These are phyloP conservation scores for Aurantiochytrium sp. DNA, from an alignment of 108 stramenopile genomes.

Conservation along the genomic window DNA sequence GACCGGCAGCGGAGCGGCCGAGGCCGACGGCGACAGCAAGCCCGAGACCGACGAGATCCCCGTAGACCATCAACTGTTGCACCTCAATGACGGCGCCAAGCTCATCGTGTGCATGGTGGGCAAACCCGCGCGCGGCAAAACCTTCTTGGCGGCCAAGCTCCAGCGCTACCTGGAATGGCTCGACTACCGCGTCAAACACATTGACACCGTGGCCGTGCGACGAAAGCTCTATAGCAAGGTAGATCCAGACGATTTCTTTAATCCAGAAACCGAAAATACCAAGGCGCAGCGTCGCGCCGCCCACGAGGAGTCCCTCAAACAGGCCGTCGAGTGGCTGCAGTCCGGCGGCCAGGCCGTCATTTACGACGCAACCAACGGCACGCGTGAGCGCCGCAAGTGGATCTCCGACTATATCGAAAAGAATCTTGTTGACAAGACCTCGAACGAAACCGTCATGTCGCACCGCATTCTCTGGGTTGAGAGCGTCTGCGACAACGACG, in stretches of 20 bases:
- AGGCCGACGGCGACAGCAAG: not conserved
- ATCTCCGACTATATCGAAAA: constrained; percentile 24
- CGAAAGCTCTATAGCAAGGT: constrained; percentile 26
- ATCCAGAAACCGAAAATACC: constrained; percentile 69
- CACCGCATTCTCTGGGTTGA: constrained; percentile 83
- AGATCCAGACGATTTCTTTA: constrained; percentile 67
- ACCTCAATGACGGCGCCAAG: constrained; percentile 24
- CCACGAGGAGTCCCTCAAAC: constrained; percentile 71
- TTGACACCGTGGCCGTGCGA: constrained; percentile 36
- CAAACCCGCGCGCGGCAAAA: constrained; percentile 91
- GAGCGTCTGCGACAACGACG: constrained; percentile 72
- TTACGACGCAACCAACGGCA: constrained; percentile 90
- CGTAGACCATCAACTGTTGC: not conserved
- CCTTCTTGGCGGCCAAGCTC: constrained; percentile 86
- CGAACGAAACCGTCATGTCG: not conserved
- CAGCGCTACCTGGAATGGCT: constrained; percentile 78
- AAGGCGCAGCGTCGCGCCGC: constrained; percentile 53
- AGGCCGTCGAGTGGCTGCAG: constrained; percentile 69
- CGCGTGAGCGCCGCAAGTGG: constrained; percentile 55
- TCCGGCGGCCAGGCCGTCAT: constrained; percentile 68
- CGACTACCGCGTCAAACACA: constrained; percentile 43
- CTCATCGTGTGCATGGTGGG: constrained; percentile 93
- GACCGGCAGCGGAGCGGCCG: not conserved
- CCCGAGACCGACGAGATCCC: constrained; percentile 14
- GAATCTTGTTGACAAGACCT: constrained; percentile 39